Evolutionary conservation across 1,139 yeast genomes (phyloP).

Genomic region (Oligophagozyma castellii): DNA sequence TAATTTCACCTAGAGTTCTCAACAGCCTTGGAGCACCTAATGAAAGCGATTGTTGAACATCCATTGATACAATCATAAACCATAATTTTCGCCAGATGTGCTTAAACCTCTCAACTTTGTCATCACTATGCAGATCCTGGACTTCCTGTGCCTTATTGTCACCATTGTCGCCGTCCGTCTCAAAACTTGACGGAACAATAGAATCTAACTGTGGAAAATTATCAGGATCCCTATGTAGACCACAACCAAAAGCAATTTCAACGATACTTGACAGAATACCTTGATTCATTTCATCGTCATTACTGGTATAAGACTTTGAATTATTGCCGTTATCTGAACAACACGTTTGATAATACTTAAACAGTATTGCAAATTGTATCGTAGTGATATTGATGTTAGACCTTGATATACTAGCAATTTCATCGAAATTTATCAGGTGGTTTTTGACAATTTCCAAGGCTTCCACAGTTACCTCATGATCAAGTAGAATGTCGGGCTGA

Average conservation of each 20-base stretch:
- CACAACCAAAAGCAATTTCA: slow-evolving; percentile 42
- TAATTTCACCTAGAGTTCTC: slow-evolving; percentile 20
- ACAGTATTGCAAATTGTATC: slow-evolving; percentile 37
- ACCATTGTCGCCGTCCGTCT: slow-evolving; percentile 1
- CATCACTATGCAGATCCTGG: slow-evolving; percentile 16
- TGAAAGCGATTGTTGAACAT: slow-evolving; percentile 31
- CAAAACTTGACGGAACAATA: slow-evolving; percentile 6
- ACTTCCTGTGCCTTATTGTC: slow-evolving; percentile 3
- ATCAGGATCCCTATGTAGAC: slow-evolving; percentile 41
- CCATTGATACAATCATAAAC: slow-evolving; percentile 31
- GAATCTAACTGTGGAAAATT: slow-evolving; percentile 27
- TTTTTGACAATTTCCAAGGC: slow-evolving; percentile 18
- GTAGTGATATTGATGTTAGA: slow-evolving; percentile 27
- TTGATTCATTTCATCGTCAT: slow-evolving; percentile 35
- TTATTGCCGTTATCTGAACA: slow-evolving; percentile 27
- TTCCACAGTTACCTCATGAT: slow-evolving; percentile 18
- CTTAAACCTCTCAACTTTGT: slow-evolving; percentile 22
- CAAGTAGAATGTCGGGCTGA: slow-evolving; percentile 23
- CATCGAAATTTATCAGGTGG: slow-evolving; percentile 21
- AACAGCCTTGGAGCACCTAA: slow-evolving; percentile 31
- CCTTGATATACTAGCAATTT: slow-evolving; percentile 22
- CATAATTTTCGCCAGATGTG: slow-evolving; percentile 35
- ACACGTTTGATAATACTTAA: slow-evolving; percentile 33
- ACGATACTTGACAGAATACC: slow-evolving; percentile 31
- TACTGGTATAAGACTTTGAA: slow-evolving; percentile 16